Evolutionary conservation across 148 eudicot genomes (phyloP).

Genomic region (Fallopia convolvulus): DNA sequence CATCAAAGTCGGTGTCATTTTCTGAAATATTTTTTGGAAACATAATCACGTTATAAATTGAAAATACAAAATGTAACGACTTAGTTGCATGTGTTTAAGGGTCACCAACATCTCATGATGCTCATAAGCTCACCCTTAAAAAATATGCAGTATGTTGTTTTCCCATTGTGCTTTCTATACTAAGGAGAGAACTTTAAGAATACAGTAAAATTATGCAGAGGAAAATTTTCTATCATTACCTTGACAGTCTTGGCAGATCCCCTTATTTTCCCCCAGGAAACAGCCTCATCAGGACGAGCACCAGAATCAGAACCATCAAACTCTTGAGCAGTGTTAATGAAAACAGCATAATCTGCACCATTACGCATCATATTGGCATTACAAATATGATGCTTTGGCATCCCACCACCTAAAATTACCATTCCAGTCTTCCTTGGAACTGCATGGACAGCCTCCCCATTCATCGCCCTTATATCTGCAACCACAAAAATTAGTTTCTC

Average conservation of each 20-base stretch:
- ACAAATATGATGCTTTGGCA: conserved; percentile 89
- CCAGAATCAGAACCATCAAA: conserved; percentile 94
- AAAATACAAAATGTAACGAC: not conserved
- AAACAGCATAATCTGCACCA: conserved; percentile 86
- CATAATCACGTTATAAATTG: not conserved
- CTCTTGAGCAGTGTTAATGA: conserved; percentile 90
- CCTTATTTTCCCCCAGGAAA: conserved; percentile 91
- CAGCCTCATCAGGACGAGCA: conserved; percentile 92
- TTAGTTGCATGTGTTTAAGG: not conserved
- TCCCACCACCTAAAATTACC: conserved; percentile 82
- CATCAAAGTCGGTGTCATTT: not conserved
- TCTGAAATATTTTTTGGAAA: not conserved
- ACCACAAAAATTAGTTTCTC: not conserved
- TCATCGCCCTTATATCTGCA: conserved; percentile 78
- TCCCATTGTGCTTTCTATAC: not conserved
- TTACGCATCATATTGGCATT: conserved; percentile 95
- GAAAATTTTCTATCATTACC: conserved; percentile 22
- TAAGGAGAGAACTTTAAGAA: not conserved
- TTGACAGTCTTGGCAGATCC: conserved; percentile 74
- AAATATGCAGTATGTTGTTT: not conserved
- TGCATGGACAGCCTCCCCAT: conserved; percentile 81
- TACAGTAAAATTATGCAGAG: not conserved
- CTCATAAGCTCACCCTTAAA: not conserved
- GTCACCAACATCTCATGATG: too few species aligned
- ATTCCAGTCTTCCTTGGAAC: conserved; percentile 80